Evolutionary conservation across 805 yeast genomes (phyloP), one percentile per base, ranked within the genome.

Genomic region (Yamadazyma olivae): DNA sequence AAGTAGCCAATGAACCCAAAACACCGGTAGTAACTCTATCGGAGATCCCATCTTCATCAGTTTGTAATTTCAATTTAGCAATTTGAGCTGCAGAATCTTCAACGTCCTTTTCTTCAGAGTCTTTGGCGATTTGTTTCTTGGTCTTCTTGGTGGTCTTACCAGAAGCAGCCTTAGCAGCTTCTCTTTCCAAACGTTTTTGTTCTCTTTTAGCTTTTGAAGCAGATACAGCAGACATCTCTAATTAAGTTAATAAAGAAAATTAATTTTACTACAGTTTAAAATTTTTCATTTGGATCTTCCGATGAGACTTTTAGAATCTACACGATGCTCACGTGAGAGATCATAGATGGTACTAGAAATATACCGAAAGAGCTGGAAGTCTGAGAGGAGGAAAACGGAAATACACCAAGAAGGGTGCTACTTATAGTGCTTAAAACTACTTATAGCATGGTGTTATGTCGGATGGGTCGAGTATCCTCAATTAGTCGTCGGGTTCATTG

Each of bases 11-110:
- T 35, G 96, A 86, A 40, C 83, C 90, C 58, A 93, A 73, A 31
- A 93, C 99, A 75, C 99, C 99, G 30, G 99, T 91, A 50, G 91
- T 85, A 48, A 91, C 99, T 74, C 99, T 86, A 65, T 91, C 99
- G 30, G 96, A 87, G 39, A 91, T 57, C 50, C 99, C 99, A 54
- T 89, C 82, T 60, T 86, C 81, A 65, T 91, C 99, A 59, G 84
- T 83, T 70, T 91, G 99, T 58, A 90, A 70, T 66, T 91, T 91
- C 70, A 91, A 74, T 66, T 87, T 82, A 44, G 81, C 84, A 56
- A 93, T 79, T 58, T 79, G 87, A 43, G 82, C 78, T 33, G 85
- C 83, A 32, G 83, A 75, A 35, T 72, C 73, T 34, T 77, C 81
- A 32, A 69, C 80, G 18, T 74, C 85, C 35, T 57, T 60, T 41